These are phyloP conservation scores for Dactylellina drechsleri DNA, from an alignment of 2,329 filamentous ascomycete genomes.

Conservation along the genomic window DNA sequence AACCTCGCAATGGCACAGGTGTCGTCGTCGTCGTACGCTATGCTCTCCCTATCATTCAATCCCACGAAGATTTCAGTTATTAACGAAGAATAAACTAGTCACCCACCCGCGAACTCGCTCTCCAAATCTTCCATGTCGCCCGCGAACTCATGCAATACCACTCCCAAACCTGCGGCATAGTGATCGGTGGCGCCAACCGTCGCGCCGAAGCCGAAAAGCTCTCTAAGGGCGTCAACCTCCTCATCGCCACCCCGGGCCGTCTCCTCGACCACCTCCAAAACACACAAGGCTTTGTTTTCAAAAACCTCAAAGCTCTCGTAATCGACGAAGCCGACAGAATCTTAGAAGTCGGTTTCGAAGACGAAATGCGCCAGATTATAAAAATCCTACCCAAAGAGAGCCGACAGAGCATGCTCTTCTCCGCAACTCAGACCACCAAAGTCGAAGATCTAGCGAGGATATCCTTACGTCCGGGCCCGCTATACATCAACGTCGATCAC, in stretches of 20 bases:
- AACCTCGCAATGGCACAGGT: conserved; percentile 91
- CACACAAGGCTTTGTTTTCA: conserved; percentile 87
- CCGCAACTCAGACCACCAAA: conserved; percentile 97
- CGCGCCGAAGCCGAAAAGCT: conserved; percentile 94
- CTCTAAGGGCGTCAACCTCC: conserved; percentile 88
- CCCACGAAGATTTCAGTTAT: background rate
- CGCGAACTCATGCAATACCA: conserved; percentile 91
- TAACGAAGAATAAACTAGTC: conserved; percentile 68
- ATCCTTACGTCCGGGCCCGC: conserved; percentile 85
- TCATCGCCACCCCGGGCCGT: conserved; percentile 92
- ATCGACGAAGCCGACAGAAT: conserved; percentile 98
- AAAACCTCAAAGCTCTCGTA: conserved; percentile 89
- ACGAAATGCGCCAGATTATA: conserved; percentile 96
- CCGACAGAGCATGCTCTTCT: conserved; percentile 89
- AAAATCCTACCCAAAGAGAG: conserved; percentile 86
- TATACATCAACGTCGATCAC: conserved; percentile 98
- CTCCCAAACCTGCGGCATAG: conserved; percentile 93
- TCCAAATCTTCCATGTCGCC: conserved; percentile 96
- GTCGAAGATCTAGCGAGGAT: conserved; percentile 96
- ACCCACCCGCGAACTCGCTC: conserved; percentile 89
- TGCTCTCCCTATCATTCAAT: background rate
- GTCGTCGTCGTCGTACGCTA: conserved; percentile 72
- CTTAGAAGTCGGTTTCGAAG: conserved; percentile 96
- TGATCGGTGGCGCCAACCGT: conserved; percentile 90
- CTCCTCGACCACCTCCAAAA: conserved; percentile 94